Percentiles rank a stretch among this genome's conserved stretches.
These are phyloP conservation scores for Houttuynia cordata DNA, from an alignment of 164 flowering plant genomes.

Conservation along the genomic window DNA sequence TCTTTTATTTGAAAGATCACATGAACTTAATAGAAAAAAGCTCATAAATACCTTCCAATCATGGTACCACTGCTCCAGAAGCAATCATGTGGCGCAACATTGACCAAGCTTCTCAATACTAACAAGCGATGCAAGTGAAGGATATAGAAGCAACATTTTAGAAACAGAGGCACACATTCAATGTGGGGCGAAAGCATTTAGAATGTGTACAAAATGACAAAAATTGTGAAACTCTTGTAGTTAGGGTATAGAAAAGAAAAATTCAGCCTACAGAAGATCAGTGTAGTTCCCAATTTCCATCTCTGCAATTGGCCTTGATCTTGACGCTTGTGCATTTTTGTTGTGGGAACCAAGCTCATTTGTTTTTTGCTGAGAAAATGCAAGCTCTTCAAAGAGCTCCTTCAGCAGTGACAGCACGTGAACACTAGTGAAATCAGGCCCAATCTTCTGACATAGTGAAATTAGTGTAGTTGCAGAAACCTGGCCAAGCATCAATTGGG, in stretches of 20 bases:
- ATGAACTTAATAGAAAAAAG: not conserved
- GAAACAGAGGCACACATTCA: constrained; percentile 5
- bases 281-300: constrained; percentile 47
- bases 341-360: constrained; percentile 24
- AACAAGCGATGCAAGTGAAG: constrained; percentile 83
- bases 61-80: constrained; percentile 74
- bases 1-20: not conserved
- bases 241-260: not conserved
- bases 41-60: constrained; percentile 69
- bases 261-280: constrained; percentile 92
- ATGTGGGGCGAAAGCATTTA: not conserved
- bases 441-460: constrained; percentile 67
- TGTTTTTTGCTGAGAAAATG: constrained; percentile 55
- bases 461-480: constrained; percentile 74
- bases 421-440: constrained; percentile 65
- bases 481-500: constrained; percentile 23
- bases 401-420: constrained; percentile 79
- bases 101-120: constrained; percentile 95
- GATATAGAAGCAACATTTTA: constrained; percentile 80
- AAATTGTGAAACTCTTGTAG: no score
- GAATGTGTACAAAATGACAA: no score
- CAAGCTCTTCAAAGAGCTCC: constrained; percentile 86
- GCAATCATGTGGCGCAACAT: constrained; percentile 91
- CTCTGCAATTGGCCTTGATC: constrained; percentile 30
- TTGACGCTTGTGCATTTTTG: constrained; percentile 28